phyloP scores from a whole-genome alignment of 768 basidiomycete genomes.

The Tylopilus intermedius region DNA sequence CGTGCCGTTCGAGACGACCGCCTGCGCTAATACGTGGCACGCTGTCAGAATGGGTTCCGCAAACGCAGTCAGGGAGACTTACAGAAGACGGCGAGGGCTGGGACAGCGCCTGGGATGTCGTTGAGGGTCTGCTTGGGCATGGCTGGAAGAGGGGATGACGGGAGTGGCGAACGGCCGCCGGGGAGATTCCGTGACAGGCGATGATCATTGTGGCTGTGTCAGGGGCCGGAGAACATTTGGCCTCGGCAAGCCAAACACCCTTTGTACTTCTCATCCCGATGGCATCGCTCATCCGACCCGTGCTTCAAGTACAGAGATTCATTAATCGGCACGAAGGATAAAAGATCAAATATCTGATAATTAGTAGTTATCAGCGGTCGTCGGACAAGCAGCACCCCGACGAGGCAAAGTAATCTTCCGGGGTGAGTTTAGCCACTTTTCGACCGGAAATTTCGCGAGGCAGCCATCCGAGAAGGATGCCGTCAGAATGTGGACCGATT shows the following conservation, averaged over 20 bases:
- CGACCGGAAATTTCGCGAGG: background rate
- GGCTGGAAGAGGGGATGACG: background rate
- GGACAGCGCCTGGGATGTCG: constrained; percentile 26
- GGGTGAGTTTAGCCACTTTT: background rate
- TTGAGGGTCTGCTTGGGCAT: constrained; percentile 31
- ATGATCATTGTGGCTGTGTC: background rate
- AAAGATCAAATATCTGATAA: background rate
- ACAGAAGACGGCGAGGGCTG: constrained; percentile 35
- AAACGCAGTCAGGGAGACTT: background rate
- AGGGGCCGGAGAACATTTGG: too few relatives aligned
- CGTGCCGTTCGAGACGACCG: constrained; percentile 29
- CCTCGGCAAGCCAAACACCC: too few relatives aligned
- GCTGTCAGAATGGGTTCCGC: background rate
- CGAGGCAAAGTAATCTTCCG: too few relatives aligned
- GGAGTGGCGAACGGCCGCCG: too few relatives aligned
- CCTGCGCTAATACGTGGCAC: constrained; percentile 29
- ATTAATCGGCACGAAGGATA: background rate
- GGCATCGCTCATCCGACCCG: background rate
- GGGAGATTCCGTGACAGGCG: too few relatives aligned
- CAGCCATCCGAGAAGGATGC: too few relatives aligned
- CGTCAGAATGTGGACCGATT: background rate
- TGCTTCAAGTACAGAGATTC: background rate
- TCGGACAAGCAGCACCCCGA: background rate
- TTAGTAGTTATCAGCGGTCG: background rate
- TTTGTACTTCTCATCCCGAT: background rate